Evolutionary conservation across 1,139 yeast genomes (phyloP).

Genomic region (Torulaspora globosa): DNA sequence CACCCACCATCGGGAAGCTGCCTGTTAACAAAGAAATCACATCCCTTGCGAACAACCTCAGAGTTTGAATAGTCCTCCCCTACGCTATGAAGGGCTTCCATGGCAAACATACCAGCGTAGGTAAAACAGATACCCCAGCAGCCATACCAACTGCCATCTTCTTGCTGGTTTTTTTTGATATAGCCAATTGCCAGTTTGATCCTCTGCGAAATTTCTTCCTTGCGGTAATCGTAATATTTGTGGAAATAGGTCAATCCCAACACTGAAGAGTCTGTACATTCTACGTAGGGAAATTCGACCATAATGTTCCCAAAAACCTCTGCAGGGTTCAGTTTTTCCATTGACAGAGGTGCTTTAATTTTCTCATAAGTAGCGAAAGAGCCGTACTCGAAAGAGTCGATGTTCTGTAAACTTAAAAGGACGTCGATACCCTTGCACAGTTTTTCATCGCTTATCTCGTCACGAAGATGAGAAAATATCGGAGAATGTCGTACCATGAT

Average conservation of each 20-base stretch:
- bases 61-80: conserved; percentile 62
- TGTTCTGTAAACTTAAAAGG: conserved; percentile 64
- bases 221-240: conserved; percentile 58
- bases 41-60: conserved; percentile 62
- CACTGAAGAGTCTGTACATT: conserved; percentile 94
- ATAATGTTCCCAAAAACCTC: conserved; percentile 97
- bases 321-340: conserved; percentile 86
- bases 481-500: conserved; percentile 80
- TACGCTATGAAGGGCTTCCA: conserved; percentile 79
- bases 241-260: conserved; percentile 81
- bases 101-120: conserved; percentile 96
- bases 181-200: conserved; percentile 71
- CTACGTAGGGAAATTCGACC: conserved; percentile 98
- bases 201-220: conserved; percentile 59
- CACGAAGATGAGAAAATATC: conserved; percentile 45
- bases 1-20: conserved; percentile 93
- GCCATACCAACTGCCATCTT: conserved; percentile 97
- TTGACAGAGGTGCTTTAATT: conserved; percentile 72
- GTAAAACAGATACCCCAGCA: conserved; percentile 98
- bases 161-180: conserved; percentile 60
- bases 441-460: conserved; percentile 49
- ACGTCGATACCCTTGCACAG: conserved; percentile 71
- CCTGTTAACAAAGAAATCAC: conserved; percentile 73
- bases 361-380: conserved; percentile 90
- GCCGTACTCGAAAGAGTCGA: conserved; percentile 78